Percentiles rank a stretch among this genome's conserved stretches.
These are phyloP conservation scores for Graphium sp. DNA, from an alignment of 2,329 filamentous ascomycete genomes.

Conservation along the genomic window DNA sequence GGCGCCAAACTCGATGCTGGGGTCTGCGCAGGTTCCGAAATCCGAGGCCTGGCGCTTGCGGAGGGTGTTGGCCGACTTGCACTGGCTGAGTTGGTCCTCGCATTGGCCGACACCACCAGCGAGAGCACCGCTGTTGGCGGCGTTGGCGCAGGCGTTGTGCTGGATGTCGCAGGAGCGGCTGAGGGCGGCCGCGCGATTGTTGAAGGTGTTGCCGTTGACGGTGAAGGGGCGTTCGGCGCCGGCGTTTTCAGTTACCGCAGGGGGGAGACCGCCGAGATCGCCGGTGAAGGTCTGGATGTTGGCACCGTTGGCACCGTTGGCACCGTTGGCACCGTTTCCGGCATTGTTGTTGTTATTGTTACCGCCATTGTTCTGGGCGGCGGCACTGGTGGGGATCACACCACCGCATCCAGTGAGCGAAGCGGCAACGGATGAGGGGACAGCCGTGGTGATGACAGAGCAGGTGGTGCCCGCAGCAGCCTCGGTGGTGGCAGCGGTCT, in stretches of 20 bases:
- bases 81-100: constrained; percentile 21
- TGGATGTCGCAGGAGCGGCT: constrained; percentile 31
- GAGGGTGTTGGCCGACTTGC: constrained; percentile 11
- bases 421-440: constrained; percentile 2
- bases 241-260: constrained; percentile 19
- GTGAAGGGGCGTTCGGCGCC: constrained; percentile 22
- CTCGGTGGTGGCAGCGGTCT: constrained; percentile 1
- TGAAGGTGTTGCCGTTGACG: constrained; percentile 39
- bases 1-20: constrained; percentile 28
- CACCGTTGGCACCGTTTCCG: constrained; percentile 3
- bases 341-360: background rate
- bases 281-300: constrained; percentile 30
- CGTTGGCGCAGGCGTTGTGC: constrained; percentile 30
- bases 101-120: constrained; percentile 15
- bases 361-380: background rate
- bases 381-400: constrained; percentile 5
- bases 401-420: constrained; percentile 1
- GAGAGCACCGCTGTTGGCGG: constrained; percentile 24
- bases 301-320: constrained; percentile 7
- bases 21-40: constrained; percentile 27
- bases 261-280: constrained; percentile 20
- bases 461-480: constrained; percentile 1
- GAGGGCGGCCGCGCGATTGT: constrained; percentile 24
- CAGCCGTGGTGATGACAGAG: constrained; percentile 5
- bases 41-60: constrained; percentile 9